A percentile compares a stretch with the other conserved stretches of the same genome.
phyloP scores from a whole-genome alignment of 1,139 yeast genomes.

The Eremothecium cymbalariae region DNA sequence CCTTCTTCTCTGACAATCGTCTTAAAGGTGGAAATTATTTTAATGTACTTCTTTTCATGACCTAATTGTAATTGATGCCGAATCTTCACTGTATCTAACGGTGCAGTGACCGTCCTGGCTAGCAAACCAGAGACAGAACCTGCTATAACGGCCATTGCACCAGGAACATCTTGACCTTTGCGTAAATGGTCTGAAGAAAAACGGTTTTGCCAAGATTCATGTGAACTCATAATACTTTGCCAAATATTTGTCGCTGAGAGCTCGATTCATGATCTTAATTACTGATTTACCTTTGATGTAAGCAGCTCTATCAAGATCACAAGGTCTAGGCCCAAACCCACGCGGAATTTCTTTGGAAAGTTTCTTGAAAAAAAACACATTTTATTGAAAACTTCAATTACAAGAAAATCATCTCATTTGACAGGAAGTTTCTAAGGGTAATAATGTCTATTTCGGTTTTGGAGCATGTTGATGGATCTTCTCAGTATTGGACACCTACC shows the following conservation, averaged over 20 bases:
- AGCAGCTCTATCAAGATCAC: neutral
- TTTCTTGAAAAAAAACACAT: too few species aligned
- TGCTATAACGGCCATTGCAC: slow-evolving; percentile 45
- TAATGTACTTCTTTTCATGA: slow-evolving; percentile 28
- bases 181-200: slow-evolving; percentile 50
- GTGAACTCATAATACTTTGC: slow-evolving; percentile 9
- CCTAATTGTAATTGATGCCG: slow-evolving; percentile 56
- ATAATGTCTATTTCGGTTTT: slow-evolving; percentile 28
- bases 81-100: slow-evolving; percentile 82
- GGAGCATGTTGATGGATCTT: slow-evolving; percentile 71
- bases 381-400: too few species aligned
- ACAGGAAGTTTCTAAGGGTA: too few species aligned
- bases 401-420: too few species aligned
- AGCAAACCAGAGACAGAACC: slow-evolving; percentile 69
- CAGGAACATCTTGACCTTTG: slow-evolving; percentile 43
- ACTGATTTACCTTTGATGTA: neutral
- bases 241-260: neutral
- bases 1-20: slow-evolving; percentile 46
- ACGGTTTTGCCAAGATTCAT: slow-evolving; percentile 17
- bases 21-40: slow-evolving; percentile 33
- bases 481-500: slow-evolving; percentile 43
- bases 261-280: neutral
- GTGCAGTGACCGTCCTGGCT: slow-evolving; percentile 72
- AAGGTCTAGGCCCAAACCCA: slow-evolving; percentile 3
- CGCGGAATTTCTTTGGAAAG: neutral